Percentiles rank a stretch among this genome's conserved stretches.
These are phyloP conservation scores for Murraya paniculata DNA, from an alignment of 345 rosid species.

Conservation along the genomic window DNA sequence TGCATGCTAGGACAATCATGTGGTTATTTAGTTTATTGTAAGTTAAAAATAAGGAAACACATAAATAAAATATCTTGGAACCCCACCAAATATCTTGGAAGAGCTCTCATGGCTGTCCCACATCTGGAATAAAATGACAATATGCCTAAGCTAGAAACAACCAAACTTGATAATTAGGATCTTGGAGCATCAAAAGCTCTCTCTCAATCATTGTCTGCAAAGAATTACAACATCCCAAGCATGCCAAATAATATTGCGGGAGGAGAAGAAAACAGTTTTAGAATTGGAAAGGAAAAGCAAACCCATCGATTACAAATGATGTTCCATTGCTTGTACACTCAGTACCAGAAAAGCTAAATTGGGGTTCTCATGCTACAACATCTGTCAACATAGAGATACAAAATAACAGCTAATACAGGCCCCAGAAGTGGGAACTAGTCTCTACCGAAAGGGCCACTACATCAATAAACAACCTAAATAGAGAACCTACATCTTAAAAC, in stretches of 20 bases:
- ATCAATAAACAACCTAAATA: conserved; percentile 10
- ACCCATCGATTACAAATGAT: background rate
- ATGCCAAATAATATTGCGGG: background rate
- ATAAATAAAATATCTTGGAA: conserved; percentile 2
- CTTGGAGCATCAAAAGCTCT: conserved; percentile 58
- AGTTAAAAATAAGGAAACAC: background rate
- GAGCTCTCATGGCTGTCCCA: conserved; percentile 93
- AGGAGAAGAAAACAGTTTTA: background rate
- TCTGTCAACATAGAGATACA: background rate
- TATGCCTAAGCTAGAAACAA: conserved; percentile 51
- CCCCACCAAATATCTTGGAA: conserved; percentile 86
- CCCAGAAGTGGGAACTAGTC: background rate
- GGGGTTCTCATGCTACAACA: background rate
- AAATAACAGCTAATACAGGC: background rate
- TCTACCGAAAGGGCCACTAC: conserved; percentile 3
- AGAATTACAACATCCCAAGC: background rate
- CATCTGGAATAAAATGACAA: conserved; percentile 85
- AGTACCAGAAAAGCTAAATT: background rate
- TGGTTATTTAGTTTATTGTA: background rate
- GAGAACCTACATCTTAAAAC: background rate
- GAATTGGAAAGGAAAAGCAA: no score
- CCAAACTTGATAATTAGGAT: conserved; percentile 88
- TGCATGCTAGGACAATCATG: background rate
- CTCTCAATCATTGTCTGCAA: conserved; percentile 76
- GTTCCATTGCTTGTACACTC: background rate